Conservation (phyloP, 225 moss, liverwort and hornwort genomes). For the Sphagnum tenellum region DNA sequence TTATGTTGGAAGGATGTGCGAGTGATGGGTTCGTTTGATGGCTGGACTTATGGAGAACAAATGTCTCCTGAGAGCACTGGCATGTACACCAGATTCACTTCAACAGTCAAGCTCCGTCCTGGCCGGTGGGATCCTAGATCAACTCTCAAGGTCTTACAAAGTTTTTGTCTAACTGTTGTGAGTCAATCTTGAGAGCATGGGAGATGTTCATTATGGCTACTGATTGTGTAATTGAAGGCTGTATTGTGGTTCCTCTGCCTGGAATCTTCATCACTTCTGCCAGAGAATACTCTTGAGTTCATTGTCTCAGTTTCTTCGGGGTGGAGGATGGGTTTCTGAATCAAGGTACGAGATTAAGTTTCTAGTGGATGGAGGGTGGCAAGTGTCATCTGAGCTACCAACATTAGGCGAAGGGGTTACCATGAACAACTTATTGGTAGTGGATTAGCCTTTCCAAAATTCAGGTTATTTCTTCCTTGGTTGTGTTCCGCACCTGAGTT, state of each 20-base stretch:
- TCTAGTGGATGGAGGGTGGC: slow-evolving; percentile 74
- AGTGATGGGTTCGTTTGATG: slow-evolving; percentile 34
- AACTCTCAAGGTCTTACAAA: no score
- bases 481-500: no score
- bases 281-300: no score
- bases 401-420: slow-evolving; percentile 62
- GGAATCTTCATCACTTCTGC: no score
- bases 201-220: no score
- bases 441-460: slow-evolving; percentile 12
- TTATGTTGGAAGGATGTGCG: slow-evolving; percentile 17
- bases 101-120: slow-evolving; percentile 22
- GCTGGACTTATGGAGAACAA: slow-evolving; percentile 27
- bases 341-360: slow-evolving; percentile 79
- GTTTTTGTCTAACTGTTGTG: no score
- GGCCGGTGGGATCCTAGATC: slow-evolving; percentile 15
- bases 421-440: slow-evolving; percentile 62
- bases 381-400: slow-evolving; percentile 51
- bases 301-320: background rate
- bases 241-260: no score
- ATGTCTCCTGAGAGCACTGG: slow-evolving; percentile 36
- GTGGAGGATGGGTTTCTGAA: background rate
- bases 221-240: no score
- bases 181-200: no score
- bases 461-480: no score
- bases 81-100: slow-evolving; percentile 26